Evolutionary conservation across 2,329 filamentous ascomycete species (phyloP).

Genomic region (Apiospora phragmitis): DNA sequence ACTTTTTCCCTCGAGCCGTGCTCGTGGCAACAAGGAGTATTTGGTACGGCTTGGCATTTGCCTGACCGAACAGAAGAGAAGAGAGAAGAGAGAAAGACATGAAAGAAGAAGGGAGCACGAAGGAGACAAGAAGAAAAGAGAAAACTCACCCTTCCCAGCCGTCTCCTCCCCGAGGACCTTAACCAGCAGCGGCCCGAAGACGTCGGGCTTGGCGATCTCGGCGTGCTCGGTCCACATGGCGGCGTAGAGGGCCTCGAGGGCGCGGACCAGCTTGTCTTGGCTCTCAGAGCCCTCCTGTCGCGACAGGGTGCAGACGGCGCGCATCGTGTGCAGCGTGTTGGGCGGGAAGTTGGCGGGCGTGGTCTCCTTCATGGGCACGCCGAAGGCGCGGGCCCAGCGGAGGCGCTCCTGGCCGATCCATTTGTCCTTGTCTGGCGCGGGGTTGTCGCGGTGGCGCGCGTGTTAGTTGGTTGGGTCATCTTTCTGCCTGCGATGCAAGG

Average conservation of each 20-base stretch:
- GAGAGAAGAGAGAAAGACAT: neutral
- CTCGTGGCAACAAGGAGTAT: neutral
- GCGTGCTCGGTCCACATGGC: constrained; percentile 34
- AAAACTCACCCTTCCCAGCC: constrained; percentile 24
- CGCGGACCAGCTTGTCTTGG: constrained; percentile 21
- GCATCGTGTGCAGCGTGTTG: constrained; percentile 35
- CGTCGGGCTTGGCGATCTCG: constrained; percentile 28
- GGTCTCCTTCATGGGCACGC: constrained; percentile 33
- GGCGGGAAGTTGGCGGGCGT: constrained; percentile 38
- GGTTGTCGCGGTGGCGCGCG: neutral
- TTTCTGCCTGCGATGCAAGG: neutral
- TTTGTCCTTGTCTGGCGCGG: constrained; percentile 35
- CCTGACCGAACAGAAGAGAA: no score
- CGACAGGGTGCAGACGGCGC: constrained; percentile 31
- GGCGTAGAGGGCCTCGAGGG: constrained; percentile 34
- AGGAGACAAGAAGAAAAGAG: neutral
- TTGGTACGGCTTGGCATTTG: neutral
- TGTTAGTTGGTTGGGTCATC: neutral
- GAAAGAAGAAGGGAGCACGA: neutral
- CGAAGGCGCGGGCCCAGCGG: constrained; percentile 36
- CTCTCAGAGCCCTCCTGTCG: constrained; percentile 14
- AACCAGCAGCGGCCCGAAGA: constrained; percentile 27
- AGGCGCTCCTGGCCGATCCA: constrained; percentile 37
- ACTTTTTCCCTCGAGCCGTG: neutral
- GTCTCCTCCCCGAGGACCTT: constrained; percentile 27